A percentile compares a stretch with the other conserved stretches of the same genome.
Evolutionary conservation across 306 rosid genomes (phyloP).

Genomic region (Pterocarpus macrocarpus): DNA sequence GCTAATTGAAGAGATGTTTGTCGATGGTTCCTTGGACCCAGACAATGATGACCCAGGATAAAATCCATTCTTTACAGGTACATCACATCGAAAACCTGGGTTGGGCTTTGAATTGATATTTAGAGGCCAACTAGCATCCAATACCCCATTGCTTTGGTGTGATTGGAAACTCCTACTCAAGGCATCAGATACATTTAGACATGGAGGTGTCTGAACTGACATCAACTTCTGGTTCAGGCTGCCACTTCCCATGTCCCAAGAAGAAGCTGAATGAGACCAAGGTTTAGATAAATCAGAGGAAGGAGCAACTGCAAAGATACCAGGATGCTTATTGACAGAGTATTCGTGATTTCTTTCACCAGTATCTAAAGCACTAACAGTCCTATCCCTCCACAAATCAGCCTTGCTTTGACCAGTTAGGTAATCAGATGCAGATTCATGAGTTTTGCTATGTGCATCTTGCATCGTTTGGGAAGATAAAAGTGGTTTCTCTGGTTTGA

Average conservation of each 20-base stretch:
- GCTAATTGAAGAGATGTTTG: conserved; percentile 64
- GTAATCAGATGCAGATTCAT: conserved; percentile 59
- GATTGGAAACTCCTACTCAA: conserved; percentile 64
- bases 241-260: conserved; percentile 76
- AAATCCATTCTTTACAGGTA: conserved; percentile 68
- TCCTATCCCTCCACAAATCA: conserved; percentile 65
- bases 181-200: conserved; percentile 58
- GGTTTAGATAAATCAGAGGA: conserved; percentile 64
- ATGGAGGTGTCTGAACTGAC: conserved; percentile 64
- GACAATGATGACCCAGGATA: conserved; percentile 69
- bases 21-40: conserved; percentile 67
- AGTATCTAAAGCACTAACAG: conserved; percentile 58
- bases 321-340: conserved; percentile 55
- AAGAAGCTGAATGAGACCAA: conserved; percentile 74
- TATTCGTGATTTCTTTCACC: conserved; percentile 61
- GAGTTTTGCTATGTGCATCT: conserved; percentile 56
- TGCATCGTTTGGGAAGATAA: conserved; percentile 63
- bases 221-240: conserved; percentile 68
- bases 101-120: conserved; percentile 66
- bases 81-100: conserved; percentile 60
- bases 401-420: conserved; percentile 58
- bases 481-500: conserved; percentile 61
- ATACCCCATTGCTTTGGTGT: conserved; percentile 63
- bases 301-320: conserved; percentile 55
- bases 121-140: conserved; percentile 69